Evolutionary conservation across 2,329 filamentous ascomycete genomes (phyloP).

Genomic region (Colletotrichum chlorophyti): DNA sequence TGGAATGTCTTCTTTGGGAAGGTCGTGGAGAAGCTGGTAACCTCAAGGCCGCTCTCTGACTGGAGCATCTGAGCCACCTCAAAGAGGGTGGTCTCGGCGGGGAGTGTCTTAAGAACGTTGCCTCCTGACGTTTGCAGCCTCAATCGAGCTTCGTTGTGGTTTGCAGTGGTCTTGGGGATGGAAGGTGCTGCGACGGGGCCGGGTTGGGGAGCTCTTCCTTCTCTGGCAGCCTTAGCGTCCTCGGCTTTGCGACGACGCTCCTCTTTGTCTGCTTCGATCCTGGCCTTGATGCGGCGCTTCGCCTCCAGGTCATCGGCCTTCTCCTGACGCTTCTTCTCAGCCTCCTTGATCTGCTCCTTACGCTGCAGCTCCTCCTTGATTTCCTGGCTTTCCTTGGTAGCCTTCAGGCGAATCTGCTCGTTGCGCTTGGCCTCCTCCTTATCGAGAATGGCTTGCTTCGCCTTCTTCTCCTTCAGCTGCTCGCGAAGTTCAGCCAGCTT

Average conservation of each 20-base stretch:
- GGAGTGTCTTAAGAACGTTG: slow-evolving; percentile 85
- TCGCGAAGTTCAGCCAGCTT: slow-evolving; percentile 77
- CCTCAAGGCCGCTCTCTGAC: slow-evolving; percentile 72
- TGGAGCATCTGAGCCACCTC: slow-evolving; percentile 83
- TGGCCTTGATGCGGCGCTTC: slow-evolving; percentile 87
- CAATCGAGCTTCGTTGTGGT: slow-evolving; percentile 82
- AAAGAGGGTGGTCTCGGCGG: slow-evolving; percentile 89
- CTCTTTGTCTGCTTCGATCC: slow-evolving; percentile 94
- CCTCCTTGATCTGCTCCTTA: slow-evolving; percentile 93
- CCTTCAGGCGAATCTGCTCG: slow-evolving; percentile 84
- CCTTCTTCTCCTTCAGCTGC: slow-evolving; percentile 76
- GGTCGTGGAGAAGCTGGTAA: slow-evolving; percentile 81
- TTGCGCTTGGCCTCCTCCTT: slow-evolving; percentile 86
- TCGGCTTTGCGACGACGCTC: slow-evolving; percentile 87
- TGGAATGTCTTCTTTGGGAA: slow-evolving; percentile 86
- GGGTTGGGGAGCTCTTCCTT: slow-evolving; percentile 67
- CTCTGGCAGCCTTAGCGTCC: slow-evolving; percentile 82
- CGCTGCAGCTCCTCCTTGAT: slow-evolving; percentile 86
- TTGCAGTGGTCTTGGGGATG: slow-evolving; percentile 66
- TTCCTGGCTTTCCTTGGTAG: slow-evolving; percentile 87
- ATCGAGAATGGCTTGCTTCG: slow-evolving; percentile 72
- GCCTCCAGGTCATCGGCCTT: slow-evolving; percentile 86
- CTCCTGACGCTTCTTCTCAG: slow-evolving; percentile 83
- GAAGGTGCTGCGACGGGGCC: slow-evolving; percentile 54
- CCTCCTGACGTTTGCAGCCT: slow-evolving; percentile 79